Evolutionary conservation across 805 yeast species (phyloP), one percentile per base, ranked within the genome.

Genomic region (Saccharomycopsis sp.): DNA sequence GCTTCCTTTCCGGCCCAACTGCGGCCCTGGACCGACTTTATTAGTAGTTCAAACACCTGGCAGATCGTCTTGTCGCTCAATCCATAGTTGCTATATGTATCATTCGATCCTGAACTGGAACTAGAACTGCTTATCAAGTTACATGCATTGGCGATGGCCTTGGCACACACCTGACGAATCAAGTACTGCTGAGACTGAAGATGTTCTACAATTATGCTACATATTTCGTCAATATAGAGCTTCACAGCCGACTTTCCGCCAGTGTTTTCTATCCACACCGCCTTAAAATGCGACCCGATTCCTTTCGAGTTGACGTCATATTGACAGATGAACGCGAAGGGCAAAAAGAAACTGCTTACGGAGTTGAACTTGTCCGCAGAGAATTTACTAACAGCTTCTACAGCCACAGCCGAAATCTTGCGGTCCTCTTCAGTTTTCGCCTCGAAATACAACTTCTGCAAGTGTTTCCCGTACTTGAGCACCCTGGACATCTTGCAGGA

Each of bases 1-100:
- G 76, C 70, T 64, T 91, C 97, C 66, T 93, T 93, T 3, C 97
- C 98, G 15, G 78, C 77, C 94, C 97, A 93, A 8, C 93, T 80
- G 60, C 96, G 81, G 0, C 97, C 97, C 57, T 78, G 75, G 57
- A 84, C 76, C 0, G 96, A 82, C 29, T 77, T 78, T 17, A 87
- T 68, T 52, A 89, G 73, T 3, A 83, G 73, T 0, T 73, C 70
- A 59, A 87, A 80, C 17, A 89, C 68, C 17, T 64, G 68, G 1
- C 67, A 67, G 1, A 74, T 66, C 2, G 70, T 68, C 47, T 65
- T 60, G 22, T 64, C 68, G 38, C 23, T 34, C 14, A 59, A 55
- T n/a, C 59, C 61, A n/a, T 66, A 67, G 2, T 68, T 62, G 2
- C 68, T 61, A 29, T 29, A 5, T 5, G 9, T 29, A 29, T 29